Base-by-base conservation (phyloP, 2,329 filamentous ascomycete genomes). In the Claviceps humidiphila region DNA sequence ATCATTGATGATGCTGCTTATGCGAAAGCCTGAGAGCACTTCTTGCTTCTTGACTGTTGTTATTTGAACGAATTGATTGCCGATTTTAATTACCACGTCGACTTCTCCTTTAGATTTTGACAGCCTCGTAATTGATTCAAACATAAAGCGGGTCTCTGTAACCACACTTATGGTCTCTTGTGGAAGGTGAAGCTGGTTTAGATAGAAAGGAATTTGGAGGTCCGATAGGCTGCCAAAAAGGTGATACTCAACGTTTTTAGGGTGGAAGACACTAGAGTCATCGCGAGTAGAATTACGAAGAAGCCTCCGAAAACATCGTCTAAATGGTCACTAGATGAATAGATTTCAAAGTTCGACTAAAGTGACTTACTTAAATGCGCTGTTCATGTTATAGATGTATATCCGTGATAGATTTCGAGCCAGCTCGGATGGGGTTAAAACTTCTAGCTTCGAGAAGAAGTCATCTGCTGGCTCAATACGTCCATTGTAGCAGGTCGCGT, bases 311-410 rank as follows among this genome's bases (percentile, higher is more conserved):
- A 85, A 80, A 58, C 80, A 85, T 71, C 84, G 82, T 56, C 67
- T 69, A 40, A 1, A 26, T 38, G 20, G 11, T 20, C 6, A 44
- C 53, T 22, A 40, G 5, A 51, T 22, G 2, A 50, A 51, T 24
- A 17, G 7, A 11, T 0, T 26, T 14, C 5, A 24, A 38, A 13
- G 4, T 24, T 8, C 22, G 38, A 22, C 16, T 7, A 5, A 20
- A 16, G 2, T 5, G 38, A 52, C 69, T 56, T 66, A 78, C 75
- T 78, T 75, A 63, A 83, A 85, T 11, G 80, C 76, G 60, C 78
- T 84, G 59, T 86, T 86, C 81, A 85, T 85, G 61, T 86, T 86
- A 65, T 86, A 85, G 16, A 86, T 73, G 57, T 85, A 86, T 42
- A 84, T 73, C 40, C 81, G 73, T 1, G 76, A 71, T 4, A 85